phyloP scores from a whole-genome alignment of 352 stramenopile genomes.

The Globisporangium paddicum region DNA sequence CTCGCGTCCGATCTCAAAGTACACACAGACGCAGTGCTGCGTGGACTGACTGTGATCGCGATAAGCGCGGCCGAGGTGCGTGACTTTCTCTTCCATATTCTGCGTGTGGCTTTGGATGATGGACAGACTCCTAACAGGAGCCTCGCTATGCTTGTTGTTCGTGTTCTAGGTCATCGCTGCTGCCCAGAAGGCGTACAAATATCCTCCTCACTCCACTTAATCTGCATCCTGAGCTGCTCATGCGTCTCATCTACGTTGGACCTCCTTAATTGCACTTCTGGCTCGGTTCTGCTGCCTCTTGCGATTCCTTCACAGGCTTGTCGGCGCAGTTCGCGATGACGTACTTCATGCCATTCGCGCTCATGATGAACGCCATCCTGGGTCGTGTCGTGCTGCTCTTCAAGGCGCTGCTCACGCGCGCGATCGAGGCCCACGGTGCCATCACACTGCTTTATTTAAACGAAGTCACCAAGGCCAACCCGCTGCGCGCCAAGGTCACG shows the following conservation, averaged over 20 bases:
- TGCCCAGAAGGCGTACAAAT: slow-evolving; percentile 78
- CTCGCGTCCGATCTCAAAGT: slow-evolving; percentile 59
- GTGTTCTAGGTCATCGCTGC: slow-evolving; percentile 32
- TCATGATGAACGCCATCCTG: slow-evolving; percentile 78
- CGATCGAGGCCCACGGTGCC: slow-evolving; percentile 60
- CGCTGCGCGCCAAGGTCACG: slow-evolving; percentile 64
- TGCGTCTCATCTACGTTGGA: neutral
- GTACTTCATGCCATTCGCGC: slow-evolving; percentile 84
- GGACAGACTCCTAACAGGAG: neutral
- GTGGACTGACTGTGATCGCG: slow-evolving; percentile 32
- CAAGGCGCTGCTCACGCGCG: slow-evolving; percentile 55
- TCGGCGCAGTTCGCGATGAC: slow-evolving; percentile 77
- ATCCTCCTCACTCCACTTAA: slow-evolving; percentile 10
- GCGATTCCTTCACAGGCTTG: slow-evolving; percentile 26
- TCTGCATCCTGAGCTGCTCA: neutral
- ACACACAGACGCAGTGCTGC: slow-evolving; percentile 40
- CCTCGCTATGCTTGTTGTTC: neutral
- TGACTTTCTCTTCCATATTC: neutral
- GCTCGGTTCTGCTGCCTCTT: neutral
- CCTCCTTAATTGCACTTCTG: slow-evolving; percentile 10
- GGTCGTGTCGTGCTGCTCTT: slow-evolving; percentile 53
- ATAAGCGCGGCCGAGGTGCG: slow-evolving; percentile 24
- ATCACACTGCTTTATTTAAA: slow-evolving; percentile 73
- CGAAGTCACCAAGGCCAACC: slow-evolving; percentile 77
- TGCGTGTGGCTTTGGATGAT: neutral